These are phyloP conservation scores for Pyrenochaeta sp. DNA, from an alignment of 2,329 filamentous ascomycete species.

Conservation along the genomic window DNA sequence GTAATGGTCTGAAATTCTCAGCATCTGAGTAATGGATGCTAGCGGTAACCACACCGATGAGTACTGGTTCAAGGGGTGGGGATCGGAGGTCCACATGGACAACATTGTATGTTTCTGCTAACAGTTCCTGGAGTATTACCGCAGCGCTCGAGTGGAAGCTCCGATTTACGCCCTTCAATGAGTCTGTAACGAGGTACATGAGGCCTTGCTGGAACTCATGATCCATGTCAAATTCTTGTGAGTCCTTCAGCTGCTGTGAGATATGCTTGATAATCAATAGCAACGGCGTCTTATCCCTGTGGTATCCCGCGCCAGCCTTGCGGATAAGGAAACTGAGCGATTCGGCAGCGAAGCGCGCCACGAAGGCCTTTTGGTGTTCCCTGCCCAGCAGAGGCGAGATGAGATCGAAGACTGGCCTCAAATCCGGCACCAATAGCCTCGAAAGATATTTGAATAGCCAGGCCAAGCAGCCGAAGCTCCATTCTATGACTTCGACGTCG, in stretches of 20 bases:
- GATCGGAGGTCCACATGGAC: constrained; percentile 54
- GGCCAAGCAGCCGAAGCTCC: constrained; percentile 92
- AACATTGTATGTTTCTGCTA: constrained; percentile 45
- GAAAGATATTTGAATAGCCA: constrained; percentile 98
- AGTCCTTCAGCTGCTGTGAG: constrained; percentile 70
- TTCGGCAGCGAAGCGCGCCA: constrained; percentile 92
- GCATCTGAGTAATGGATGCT: constrained; percentile 81
- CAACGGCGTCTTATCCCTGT: constrained; percentile 75
- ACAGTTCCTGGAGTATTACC: constrained; percentile 61
- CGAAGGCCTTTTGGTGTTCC: constrained; percentile 81
- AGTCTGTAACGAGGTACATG: constrained; percentile 91
- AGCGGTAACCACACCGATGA: constrained; percentile 80
- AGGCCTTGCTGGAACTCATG: constrained; percentile 83
- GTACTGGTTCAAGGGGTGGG: constrained; percentile 64
- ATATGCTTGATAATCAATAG: constrained; percentile 75
- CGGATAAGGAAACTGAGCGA: constrained; percentile 92
- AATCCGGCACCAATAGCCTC: constrained; percentile 81
- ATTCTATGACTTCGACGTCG: constrained; percentile 91
- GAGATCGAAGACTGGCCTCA: constrained; percentile 83
- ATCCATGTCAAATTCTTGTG: constrained; percentile 65
- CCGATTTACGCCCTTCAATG: constrained; percentile 69
- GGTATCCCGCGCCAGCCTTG: constrained; percentile 81
- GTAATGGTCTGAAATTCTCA: constrained; percentile 75
- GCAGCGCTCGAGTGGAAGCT: constrained; percentile 66
- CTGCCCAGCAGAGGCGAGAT: constrained; percentile 87